Evolutionary conservation across 768 basidiomycete genomes (phyloP), one percentile per base, ranked within the genome.

Genomic region (Cubamyces sp.): DNA sequence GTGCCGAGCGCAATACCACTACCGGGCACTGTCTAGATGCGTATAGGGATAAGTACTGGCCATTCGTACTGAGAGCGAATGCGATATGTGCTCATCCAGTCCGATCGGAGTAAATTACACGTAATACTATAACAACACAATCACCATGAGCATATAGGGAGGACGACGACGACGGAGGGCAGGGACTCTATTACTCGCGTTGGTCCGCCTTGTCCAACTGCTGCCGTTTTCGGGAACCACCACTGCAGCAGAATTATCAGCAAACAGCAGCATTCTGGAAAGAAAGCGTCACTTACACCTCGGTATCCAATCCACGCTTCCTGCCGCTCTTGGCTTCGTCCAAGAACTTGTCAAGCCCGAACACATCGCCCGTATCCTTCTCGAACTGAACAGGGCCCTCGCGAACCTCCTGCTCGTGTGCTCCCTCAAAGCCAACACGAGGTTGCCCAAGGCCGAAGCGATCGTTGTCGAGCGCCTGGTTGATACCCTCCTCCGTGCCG

Each of bases 371-470:
- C 1, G 90, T 87, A 70, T 99, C 96, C 79, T 98, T 97, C 81
- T 99, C 97, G 71, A 99, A 99, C 71, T 98, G 94, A 43, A 99
- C 97, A 23, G 97, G 97, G 1, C 97, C 97, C 69, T 94, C 92
- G 58, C 88, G 79, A 26, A 90, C 81, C 72, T 95, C 94, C 72
- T 91, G 91, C 19, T 91, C 90, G 42, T 80, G 81, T 15, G 96
- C 92, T 50, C 96, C 96, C 73, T 96, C 94, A 71, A 98, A 98
- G 23, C 96, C 95, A 67, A 91, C 81, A 60, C 81, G 81, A 4
- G 91, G 87, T 64, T 87, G 87, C 18, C 96, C 97, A 21, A 99
- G 79, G 25, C 87, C 88, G 74, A 98, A 99, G 57, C 97, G 85
- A 73, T 99, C 97, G 68, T 96, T 97, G 68, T 88, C 87, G 73